phyloP scores from a whole-genome alignment of 495 filamentous ascomycete species.

The Penicillium chermesinum region DNA sequence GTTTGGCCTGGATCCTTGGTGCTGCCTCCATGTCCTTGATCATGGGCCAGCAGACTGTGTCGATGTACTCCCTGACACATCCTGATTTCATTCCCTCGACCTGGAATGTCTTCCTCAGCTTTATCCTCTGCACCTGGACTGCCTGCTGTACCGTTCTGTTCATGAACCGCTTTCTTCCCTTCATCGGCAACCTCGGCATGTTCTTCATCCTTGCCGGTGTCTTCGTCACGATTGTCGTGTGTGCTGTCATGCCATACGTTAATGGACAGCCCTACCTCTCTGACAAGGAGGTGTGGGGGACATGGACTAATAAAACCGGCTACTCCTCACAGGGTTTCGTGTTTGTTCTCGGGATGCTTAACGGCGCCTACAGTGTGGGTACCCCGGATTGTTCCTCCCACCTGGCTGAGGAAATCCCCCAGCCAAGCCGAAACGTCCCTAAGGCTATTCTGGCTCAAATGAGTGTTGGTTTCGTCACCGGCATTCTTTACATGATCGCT shows the following conservation, averaged over 20 bases:
- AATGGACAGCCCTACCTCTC: constrained; percentile 45
- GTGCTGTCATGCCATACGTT: constrained; percentile 64
- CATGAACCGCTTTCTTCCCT: constrained; percentile 61
- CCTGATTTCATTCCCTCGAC: constrained; percentile 53
- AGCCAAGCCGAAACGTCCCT: constrained; percentile 45
- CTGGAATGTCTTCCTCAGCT: constrained; percentile 75
- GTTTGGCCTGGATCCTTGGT: constrained; percentile 64
- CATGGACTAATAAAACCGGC: constrained; percentile 62
- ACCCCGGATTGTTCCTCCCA: constrained; percentile 74
- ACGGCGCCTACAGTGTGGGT: constrained; percentile 80
- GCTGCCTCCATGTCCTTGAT: constrained; percentile 66
- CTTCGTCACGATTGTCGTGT: constrained; percentile 67
- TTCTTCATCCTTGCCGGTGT: constrained; percentile 66
- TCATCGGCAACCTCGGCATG: constrained; percentile 60
- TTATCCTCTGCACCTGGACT: constrained; percentile 63
- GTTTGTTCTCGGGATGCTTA: constrained; percentile 76
- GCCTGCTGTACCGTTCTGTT: constrained; percentile 62
- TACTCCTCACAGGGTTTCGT: constrained; percentile 67
- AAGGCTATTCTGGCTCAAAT: constrained; percentile 50
- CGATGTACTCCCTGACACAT: constrained; percentile 68
- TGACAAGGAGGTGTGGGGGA: constrained; percentile 56
- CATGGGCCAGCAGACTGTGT: constrained; percentile 60
- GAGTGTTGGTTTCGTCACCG: constrained; percentile 45
- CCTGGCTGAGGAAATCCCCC: constrained; percentile 76
- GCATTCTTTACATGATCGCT: constrained; percentile 46